These are phyloP conservation scores for Phytophthora pinifolia DNA, from an alignment of 352 stramenopile species.

Conservation along the genomic window DNA sequence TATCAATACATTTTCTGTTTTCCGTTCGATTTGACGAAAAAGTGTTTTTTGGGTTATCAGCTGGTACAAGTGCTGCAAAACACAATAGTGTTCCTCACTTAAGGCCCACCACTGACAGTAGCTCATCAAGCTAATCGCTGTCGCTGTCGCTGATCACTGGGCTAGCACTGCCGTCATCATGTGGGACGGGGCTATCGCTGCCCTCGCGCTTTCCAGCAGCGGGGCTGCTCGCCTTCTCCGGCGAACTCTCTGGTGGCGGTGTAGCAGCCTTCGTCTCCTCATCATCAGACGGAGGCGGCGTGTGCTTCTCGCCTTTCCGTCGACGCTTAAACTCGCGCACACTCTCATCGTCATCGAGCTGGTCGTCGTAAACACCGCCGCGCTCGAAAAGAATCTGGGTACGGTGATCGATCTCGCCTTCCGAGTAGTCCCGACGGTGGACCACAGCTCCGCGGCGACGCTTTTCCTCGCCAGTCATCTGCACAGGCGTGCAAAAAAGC, in stretches of 20 bases:
- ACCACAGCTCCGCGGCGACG: slow-evolving; percentile 76
- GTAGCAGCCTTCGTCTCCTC: slow-evolving; percentile 51
- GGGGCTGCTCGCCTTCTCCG: slow-evolving; percentile 24
- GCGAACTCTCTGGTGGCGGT: slow-evolving; percentile 24
- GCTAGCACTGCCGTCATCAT: slow-evolving; percentile 47
- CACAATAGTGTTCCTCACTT: slow-evolving; percentile 12
- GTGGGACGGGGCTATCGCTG: slow-evolving; percentile 25
- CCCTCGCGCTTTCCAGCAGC: slow-evolving; percentile 24
- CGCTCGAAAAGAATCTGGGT: slow-evolving; percentile 62
- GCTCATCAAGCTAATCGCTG: slow-evolving; percentile 50
- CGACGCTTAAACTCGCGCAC: slow-evolving; percentile 67
- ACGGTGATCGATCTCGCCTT: slow-evolving; percentile 59
- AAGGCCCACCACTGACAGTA: slow-evolving; percentile 3
- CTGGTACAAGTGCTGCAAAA: slow-evolving; percentile 7
- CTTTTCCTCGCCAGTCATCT: slow-evolving; percentile 77
- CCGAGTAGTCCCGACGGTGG: slow-evolving; percentile 71
- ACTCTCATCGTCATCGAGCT: slow-evolving; percentile 62
- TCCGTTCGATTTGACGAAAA: slow-evolving; percentile 1
- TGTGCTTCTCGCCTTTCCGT: slow-evolving; percentile 34
- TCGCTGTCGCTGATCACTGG: slow-evolving; percentile 81
- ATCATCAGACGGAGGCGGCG: slow-evolving; percentile 25
- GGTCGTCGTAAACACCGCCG: slow-evolving; percentile 66
- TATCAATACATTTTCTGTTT: slow-evolving; percentile 11
- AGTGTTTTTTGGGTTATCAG: slow-evolving; percentile 7
- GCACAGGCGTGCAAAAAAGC: not conserved